phyloP scores from a whole-genome alignment of 2,329 filamentous ascomycete genomes.

The Scedosporium aurantiacum region DNA sequence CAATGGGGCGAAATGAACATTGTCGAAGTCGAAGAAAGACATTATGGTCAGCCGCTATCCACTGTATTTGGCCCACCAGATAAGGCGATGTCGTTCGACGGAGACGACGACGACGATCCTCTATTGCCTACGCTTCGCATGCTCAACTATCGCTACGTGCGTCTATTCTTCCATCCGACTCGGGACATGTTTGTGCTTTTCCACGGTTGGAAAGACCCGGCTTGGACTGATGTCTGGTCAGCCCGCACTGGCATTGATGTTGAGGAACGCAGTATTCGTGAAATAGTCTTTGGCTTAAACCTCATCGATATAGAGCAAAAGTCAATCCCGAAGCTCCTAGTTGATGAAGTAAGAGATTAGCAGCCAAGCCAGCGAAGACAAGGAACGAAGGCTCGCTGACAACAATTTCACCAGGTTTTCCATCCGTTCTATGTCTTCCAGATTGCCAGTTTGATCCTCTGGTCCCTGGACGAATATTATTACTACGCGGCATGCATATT shows the following conservation, averaged over 20 bases:
- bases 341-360: constrained; percentile 60
- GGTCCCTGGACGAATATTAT: constrained; percentile 94
- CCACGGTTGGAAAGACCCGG: constrained; percentile 87
- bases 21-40: constrained; percentile 49
- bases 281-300: constrained; percentile 81
- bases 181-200: constrained; percentile 82
- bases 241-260: constrained; percentile 74
- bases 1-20: constrained; percentile 90
- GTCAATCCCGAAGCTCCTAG: constrained; percentile 65
- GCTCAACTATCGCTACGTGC: constrained; percentile 87
- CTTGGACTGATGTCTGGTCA: constrained; percentile 67
- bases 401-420: constrained; percentile 50
- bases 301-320: constrained; percentile 91
- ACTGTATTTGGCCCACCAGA: constrained; percentile 57
- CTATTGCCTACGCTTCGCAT: constrained; percentile 64
- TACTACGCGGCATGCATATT: constrained; percentile 97
- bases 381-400: not conserved
- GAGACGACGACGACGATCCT: constrained; percentile 61
- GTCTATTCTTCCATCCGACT: constrained; percentile 80
- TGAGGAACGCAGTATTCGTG: constrained; percentile 74
- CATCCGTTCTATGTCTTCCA: constrained; percentile 99
- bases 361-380: not conserved
- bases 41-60: constrained; percentile 44
- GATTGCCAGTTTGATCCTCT: constrained; percentile 83
- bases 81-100: constrained; percentile 42